Evolutionary conservation across 1,284 basidiomycete species (phyloP).

Genomic region (Chiua sp.): DNA sequence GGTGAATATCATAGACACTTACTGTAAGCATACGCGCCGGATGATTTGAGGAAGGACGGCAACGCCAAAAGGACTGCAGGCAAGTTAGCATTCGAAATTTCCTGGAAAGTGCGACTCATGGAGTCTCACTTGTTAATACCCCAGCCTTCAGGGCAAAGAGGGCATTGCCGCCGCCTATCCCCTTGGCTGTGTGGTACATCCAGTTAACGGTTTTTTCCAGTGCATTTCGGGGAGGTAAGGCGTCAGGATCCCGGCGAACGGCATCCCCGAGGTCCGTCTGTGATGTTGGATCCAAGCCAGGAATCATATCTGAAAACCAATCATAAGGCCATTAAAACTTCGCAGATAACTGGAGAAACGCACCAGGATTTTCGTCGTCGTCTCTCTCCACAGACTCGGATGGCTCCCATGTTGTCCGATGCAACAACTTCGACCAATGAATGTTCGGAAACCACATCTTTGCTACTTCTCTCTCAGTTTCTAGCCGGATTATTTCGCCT

Average conservation of each 20-base stretch:
- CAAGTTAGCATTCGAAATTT: background rate
- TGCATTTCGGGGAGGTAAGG: constrained; percentile 65
- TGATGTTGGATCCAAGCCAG: constrained; percentile 53
- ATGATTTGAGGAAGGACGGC: constrained; percentile 61
- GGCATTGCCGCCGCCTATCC: constrained; percentile 59
- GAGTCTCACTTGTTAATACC: constrained; percentile 56
- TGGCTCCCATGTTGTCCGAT: constrained; percentile 56
- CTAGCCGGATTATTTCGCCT: constrained; percentile 59
- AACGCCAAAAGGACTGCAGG: constrained; percentile 59
- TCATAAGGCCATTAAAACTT: background rate
- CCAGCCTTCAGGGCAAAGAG: constrained; percentile 86
- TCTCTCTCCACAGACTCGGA: constrained; percentile 47
- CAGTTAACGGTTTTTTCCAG: constrained; percentile 57
- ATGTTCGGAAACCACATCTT: constrained; percentile 74
- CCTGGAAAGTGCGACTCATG: background rate
- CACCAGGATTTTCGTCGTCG: constrained; percentile 62
- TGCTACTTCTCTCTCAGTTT: constrained; percentile 54
- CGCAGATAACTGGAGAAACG: constrained; percentile 7
- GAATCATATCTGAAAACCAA: constrained; percentile 55
- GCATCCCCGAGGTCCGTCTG: constrained; percentile 59
- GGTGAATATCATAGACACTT: constrained; percentile 25
- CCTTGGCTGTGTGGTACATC: constrained; percentile 46
- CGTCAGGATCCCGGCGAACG: constrained; percentile 72
- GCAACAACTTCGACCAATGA: constrained; percentile 42
- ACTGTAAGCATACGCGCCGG: constrained; percentile 67